Percentiles rank a stretch among this genome's conserved stretches.
These are phyloP conservation scores for Pyrus hybrid DNA, from an alignment of 331 rosid genomes.

Conservation along the genomic window DNA sequence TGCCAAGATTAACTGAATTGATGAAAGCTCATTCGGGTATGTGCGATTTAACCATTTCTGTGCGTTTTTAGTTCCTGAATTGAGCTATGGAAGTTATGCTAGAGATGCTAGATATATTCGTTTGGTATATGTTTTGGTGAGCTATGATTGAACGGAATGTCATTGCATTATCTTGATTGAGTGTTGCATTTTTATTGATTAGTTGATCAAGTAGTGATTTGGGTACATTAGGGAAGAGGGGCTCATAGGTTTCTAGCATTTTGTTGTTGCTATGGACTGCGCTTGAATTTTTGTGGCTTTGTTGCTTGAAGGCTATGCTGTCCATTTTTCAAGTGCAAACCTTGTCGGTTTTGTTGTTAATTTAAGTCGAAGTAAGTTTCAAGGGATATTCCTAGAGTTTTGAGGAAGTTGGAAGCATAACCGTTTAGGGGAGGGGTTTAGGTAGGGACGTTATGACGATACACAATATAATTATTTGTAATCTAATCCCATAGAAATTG, in stretches of 20 bases:
- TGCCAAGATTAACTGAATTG: slow-evolving; percentile 34
- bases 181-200: background rate
- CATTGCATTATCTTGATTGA: background rate
- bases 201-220: background rate
- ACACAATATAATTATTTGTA: background rate
- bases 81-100: background rate
- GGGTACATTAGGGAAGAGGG: background rate
- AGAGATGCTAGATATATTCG: background rate
- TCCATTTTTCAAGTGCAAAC: background rate
- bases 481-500: background rate
- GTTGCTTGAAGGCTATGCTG: background rate
- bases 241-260: background rate
- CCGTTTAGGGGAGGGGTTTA: background rate
- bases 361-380: background rate
- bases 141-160: background rate
- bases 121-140: background rate
- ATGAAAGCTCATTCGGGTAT: slow-evolving; percentile 11
- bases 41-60: background rate
- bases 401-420: background rate
- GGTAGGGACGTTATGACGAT: background rate
- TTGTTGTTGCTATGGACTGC: background rate
- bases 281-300: background rate
- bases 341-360: background rate
- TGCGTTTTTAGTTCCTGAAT: background rate
- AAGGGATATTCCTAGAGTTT: background rate